Evolutionary conservation across 805 yeast genomes (phyloP).

Genomic region (Candida morakotiae): DNA sequence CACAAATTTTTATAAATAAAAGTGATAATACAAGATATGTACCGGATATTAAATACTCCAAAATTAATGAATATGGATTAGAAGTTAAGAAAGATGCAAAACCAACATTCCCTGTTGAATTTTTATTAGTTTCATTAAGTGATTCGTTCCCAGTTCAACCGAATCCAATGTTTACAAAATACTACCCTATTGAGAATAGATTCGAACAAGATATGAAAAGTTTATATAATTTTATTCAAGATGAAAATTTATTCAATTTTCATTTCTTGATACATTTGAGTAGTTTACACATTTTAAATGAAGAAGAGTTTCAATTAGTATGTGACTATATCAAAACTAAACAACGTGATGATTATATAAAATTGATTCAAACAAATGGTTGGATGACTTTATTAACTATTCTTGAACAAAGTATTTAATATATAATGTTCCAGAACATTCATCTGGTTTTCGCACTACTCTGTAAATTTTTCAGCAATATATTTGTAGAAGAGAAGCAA

Average conservation of each 20-base stretch:
- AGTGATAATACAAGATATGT: slow-evolving; percentile 77
- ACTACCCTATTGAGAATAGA: slow-evolving; percentile 73
- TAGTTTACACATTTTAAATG: slow-evolving; percentile 53
- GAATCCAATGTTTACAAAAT: slow-evolving; percentile 44
- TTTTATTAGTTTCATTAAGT: slow-evolving; percentile 76
- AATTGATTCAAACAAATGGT: slow-evolving; percentile 60
- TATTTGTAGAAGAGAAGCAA: background rate
- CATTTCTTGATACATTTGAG: slow-evolving; percentile 64
- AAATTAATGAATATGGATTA: slow-evolving; percentile 81
- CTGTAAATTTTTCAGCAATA: background rate
- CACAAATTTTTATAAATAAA: slow-evolving; percentile 74
- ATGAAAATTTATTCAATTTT: slow-evolving; percentile 57
- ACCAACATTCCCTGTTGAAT: slow-evolving; percentile 93
- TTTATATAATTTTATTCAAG: slow-evolving; percentile 46
- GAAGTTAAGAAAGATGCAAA: slow-evolving; percentile 85
- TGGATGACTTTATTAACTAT: slow-evolving; percentile 77
- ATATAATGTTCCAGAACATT: slow-evolving; percentile 2
- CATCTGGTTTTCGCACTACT: background rate
- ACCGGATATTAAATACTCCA: slow-evolving; percentile 87
- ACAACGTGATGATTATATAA: slow-evolving; percentile 42
- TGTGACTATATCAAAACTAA: slow-evolving; percentile 43
- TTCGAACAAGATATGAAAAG: slow-evolving; percentile 63
- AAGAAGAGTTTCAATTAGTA: slow-evolving; percentile 50
- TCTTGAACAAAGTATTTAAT: slow-evolving; percentile 28
- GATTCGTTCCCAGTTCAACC: slow-evolving; percentile 86